phyloP scores from a whole-genome alignment of 345 rosid species.

The Populus tremula region DNA sequence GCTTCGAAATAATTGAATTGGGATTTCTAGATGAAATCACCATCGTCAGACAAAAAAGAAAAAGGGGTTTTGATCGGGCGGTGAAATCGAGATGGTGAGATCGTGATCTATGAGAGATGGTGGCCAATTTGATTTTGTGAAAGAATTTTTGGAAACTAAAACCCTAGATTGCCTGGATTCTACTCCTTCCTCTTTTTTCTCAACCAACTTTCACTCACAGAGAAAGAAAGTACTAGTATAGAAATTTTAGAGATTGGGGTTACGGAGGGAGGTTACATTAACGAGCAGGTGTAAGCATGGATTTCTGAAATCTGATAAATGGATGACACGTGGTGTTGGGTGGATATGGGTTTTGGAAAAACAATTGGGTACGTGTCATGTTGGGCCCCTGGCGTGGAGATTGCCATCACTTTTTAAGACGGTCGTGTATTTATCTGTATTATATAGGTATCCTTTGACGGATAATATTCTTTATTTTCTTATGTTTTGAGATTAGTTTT shows the following conservation, averaged over 20 bases:
- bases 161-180: slow-evolving; percentile 14
- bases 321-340: slow-evolving; percentile 2
- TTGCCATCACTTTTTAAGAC: too few relatives aligned
- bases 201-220: neutral
- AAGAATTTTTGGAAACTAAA: neutral
- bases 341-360: neutral
- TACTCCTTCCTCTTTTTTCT: slow-evolving; percentile 10
- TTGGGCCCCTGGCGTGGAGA: too few relatives aligned
- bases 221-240: neutral
- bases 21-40: slow-evolving; percentile 15
- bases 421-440: too few relatives aligned
- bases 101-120: neutral
- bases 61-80: slow-evolving; percentile 3
- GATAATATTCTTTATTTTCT: too few relatives aligned
- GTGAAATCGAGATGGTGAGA: neutral
- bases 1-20: neutral
- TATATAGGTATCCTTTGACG: too few relatives aligned
- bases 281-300: neutral
- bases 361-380: too few relatives aligned
- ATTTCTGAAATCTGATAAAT: neutral
- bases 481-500: too few relatives aligned
- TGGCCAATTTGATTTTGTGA: neutral
- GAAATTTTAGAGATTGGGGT: neutral
- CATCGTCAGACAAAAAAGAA: neutral
- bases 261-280: neutral